Evolutionary conservation across 1,284 basidiomycete genomes (phyloP).

Genomic region (Athelia sp.): DNA sequence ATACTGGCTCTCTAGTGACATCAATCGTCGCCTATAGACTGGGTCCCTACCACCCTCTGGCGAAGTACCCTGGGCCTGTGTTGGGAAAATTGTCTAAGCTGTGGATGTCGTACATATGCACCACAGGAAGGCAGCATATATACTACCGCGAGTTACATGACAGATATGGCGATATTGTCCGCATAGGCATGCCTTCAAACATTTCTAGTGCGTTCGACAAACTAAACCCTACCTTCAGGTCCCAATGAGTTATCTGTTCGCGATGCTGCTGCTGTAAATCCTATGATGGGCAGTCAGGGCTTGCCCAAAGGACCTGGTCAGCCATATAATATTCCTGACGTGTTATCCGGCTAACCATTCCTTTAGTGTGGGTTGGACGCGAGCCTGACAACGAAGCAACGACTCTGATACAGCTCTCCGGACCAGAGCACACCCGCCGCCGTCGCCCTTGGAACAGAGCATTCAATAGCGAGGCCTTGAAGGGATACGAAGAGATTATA

Average conservation of each 20-base stretch:
- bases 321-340: slow-evolving; percentile 8
- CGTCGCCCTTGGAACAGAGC: slow-evolving; percentile 50
- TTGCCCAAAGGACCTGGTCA: slow-evolving; percentile 34
- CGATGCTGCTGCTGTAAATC: slow-evolving; percentile 21
- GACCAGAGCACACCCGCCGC: slow-evolving; percentile 35
- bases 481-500: slow-evolving; percentile 45
- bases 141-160: slow-evolving; percentile 30
- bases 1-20: slow-evolving; percentile 18
- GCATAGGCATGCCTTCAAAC: slow-evolving; percentile 24
- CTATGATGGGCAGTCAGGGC: slow-evolving; percentile 26
- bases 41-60: slow-evolving; percentile 39
- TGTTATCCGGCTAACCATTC: too few relatives aligned
- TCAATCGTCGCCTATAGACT: slow-evolving; percentile 35
- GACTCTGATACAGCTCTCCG: slow-evolving; percentile 13
- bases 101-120: slow-evolving; percentile 22
- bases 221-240: slow-evolving; percentile 18
- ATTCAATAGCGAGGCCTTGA: slow-evolving; percentile 42
- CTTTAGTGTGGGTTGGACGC: slow-evolving; percentile 20
- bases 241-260: slow-evolving; percentile 34
- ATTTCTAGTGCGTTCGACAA: too few relatives aligned
- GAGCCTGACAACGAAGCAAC: slow-evolving; percentile 11
- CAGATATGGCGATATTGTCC: slow-evolving; percentile 36
- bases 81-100: slow-evolving; percentile 31
- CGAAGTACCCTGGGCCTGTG: slow-evolving; percentile 34
- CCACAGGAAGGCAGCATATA: slow-evolving; percentile 29